These are phyloP conservation scores for Naganishia liquefaciens DNA, from an alignment of 1,284 basidiomycete species.

Conservation along the genomic window DNA sequence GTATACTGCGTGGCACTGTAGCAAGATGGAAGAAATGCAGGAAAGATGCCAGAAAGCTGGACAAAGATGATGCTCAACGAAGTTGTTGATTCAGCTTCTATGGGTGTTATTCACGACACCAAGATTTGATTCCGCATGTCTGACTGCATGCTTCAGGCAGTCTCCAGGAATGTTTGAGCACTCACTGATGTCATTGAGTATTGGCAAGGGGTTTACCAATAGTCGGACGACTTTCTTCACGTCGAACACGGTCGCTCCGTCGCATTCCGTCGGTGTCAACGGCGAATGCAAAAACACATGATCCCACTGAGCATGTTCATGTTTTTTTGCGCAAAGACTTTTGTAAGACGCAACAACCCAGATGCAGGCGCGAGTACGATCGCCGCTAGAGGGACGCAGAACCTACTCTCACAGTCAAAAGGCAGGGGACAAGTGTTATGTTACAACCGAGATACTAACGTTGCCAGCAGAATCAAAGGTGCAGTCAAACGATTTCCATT, in stretches of 20 bases:
- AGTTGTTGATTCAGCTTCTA: slow-evolving; percentile 16
- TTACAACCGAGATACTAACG: background rate
- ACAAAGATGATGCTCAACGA: background rate
- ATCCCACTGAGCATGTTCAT: too few species aligned
- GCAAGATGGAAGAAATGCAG: background rate
- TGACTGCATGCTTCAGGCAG: background rate
- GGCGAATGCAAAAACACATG: too few species aligned
- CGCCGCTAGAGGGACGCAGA: too few species aligned
- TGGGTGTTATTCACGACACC: slow-evolving; percentile 3
- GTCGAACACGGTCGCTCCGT: too few species aligned
- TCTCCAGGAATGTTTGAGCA: background rate
- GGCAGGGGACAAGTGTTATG: background rate
- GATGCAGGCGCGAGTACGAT: too few species aligned
- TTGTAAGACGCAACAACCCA: too few species aligned
- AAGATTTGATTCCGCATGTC: slow-evolving; percentile 4
- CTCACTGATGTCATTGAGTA: background rate
- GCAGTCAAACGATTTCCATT: background rate
- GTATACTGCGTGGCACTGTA: background rate
- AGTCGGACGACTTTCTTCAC: too few species aligned
- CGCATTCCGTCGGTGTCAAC: too few species aligned
- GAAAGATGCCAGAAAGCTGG: slow-evolving; percentile 1
- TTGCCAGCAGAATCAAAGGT: background rate
- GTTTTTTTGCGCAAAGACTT: too few species aligned
- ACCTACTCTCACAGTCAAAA: too few species aligned
- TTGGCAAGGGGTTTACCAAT: too few species aligned